A percentile compares a stretch with the other conserved stretches of the same genome.
Conservation (phyloP, 371 early-diverging fungal species). For the Furculomyces boomerangus region DNA sequence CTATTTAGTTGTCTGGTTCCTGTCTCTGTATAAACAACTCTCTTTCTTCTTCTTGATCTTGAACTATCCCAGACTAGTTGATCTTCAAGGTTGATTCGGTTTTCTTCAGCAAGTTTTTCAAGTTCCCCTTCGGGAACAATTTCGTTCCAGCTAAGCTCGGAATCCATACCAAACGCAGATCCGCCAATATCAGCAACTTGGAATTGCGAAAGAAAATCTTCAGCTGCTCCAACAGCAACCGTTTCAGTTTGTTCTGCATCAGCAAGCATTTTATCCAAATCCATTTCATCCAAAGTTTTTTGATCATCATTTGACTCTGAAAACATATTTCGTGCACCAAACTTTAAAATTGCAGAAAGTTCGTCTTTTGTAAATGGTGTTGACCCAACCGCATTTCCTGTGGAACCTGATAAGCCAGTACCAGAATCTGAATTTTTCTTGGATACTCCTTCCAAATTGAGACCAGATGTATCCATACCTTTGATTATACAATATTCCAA, state of each 20-base stretch:
- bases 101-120: constrained; percentile 41
- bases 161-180: constrained; percentile 20
- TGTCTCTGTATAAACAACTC: constrained; percentile 23
- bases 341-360: constrained; percentile 84
- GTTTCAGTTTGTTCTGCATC: constrained; percentile 86
- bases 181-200: constrained; percentile 83
- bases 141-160: constrained; percentile 77
- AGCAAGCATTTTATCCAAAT: constrained; percentile 86
- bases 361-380: constrained; percentile 50
- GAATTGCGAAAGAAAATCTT: constrained; percentile 88
- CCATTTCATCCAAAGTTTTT: constrained; percentile 72
- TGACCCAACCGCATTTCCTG: background rate
- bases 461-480: constrained; percentile 92
- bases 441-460: constrained; percentile 24
- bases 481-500: constrained; percentile 86
- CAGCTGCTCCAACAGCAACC: constrained; percentile 42
- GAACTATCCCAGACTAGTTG: constrained; percentile 19
- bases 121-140: constrained; percentile 84
- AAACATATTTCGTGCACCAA: constrained; percentile 94
- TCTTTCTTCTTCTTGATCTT: constrained; percentile 24
- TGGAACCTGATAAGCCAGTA: constrained; percentile 18
- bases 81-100: constrained; percentile 27
- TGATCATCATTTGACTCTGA: constrained; percentile 38
- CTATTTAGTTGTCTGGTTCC: constrained; percentile 8
- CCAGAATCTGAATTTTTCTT: constrained; percentile 28